Evolutionary conservation across 805 yeast genomes (phyloP), one percentile per base, ranked within the genome.

Genomic region (Candida wancherniae): DNA sequence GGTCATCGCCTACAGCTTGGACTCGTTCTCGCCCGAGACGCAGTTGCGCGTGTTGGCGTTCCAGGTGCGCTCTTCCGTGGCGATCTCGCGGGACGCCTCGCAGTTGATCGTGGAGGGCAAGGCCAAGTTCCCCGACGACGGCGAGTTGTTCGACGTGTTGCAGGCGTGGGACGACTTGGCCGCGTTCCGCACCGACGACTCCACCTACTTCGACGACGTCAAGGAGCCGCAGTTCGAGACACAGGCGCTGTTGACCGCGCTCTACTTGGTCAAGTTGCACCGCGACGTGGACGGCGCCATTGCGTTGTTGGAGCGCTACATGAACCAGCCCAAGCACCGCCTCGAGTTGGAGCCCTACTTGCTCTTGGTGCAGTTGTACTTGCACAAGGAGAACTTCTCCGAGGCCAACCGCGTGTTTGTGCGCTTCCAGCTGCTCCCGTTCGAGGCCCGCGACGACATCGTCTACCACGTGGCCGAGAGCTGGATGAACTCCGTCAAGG

Each of bases 391-490:
- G 18, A 52, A 57, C 34, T 55, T 56, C 35, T 28, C 51, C 13
- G 46, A 48, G 24, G 70, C 70, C 18, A 42, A 43, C 44, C 51
- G 54, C 31, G 42, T 62, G 19, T 63, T 59, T 40, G 40, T 42
- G 31, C 47, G 38, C 25, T 61, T 64, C 37, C 47, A 53, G 23
- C 46, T 42, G 25, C 56, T 62, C 40, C 68, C 69, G 1, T 55
- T 48, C 27, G 39, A 51, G 13, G 47, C 63, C 19, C 50, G 59
- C 37, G 96, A 87, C 58, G 81, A 77, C 43, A 72, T 88, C 20
- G 73, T 84, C 27, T 75, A 75, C 55, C 88, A 85, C 46, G 69
- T 86, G 19, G 75, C 86, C 18, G 94, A 85, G 54, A 77, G 94
- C 10, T 84, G 88, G 77, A 34, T 63, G 15, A 47, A 53, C 26